phyloP scores from a whole-genome alignment of 768 basidiomycete genomes.

The Mycena floridula region DNA sequence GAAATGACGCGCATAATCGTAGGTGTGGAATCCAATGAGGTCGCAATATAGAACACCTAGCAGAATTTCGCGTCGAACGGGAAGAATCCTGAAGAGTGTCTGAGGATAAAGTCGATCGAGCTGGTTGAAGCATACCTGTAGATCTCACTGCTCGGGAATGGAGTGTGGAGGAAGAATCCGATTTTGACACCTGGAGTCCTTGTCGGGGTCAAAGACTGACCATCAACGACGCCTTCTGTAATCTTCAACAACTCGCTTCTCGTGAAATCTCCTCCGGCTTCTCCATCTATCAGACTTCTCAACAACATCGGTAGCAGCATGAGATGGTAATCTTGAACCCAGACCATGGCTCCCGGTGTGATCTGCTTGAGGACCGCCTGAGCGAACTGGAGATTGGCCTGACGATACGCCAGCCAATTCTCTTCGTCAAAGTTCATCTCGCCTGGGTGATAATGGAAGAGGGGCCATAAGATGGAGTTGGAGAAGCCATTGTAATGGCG shows the following conservation, averaged over 20 bases:
- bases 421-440: conserved; percentile 99
- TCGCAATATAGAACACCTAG: conserved; percentile 94
- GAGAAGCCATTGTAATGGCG: conserved; percentile 98
- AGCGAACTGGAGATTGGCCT: conserved; percentile 93
- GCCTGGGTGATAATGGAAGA: conserved; percentile 99
- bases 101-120: conserved; percentile 5
- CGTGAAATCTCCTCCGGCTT: conserved; percentile 49
- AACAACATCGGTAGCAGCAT: conserved; percentile 97
- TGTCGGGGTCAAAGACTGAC: conserved; percentile 31
- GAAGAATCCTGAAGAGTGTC: conserved; percentile 65
- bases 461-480: conserved; percentile 98
- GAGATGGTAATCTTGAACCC: conserved; percentile 98
- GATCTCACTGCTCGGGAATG: conserved; percentile 96
- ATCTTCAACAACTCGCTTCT: conserved; percentile 60
- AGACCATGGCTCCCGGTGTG: conserved; percentile 87
- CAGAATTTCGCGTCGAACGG: conserved; percentile 96
- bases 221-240: conserved; percentile 62
- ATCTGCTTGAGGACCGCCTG: conserved; percentile 79
- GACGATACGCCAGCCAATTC: conserved; percentile 96
- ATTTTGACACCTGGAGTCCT: conserved; percentile 76
- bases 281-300: conserved; percentile 81
- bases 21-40: conserved; percentile 98
- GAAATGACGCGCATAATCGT: conserved; percentile 99
- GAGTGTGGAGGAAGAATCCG: conserved; percentile 97
- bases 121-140: conserved; percentile 60